phyloP scores from a whole-genome alignment of 768 basidiomycete species.

The Mrakia gelida region DNA sequence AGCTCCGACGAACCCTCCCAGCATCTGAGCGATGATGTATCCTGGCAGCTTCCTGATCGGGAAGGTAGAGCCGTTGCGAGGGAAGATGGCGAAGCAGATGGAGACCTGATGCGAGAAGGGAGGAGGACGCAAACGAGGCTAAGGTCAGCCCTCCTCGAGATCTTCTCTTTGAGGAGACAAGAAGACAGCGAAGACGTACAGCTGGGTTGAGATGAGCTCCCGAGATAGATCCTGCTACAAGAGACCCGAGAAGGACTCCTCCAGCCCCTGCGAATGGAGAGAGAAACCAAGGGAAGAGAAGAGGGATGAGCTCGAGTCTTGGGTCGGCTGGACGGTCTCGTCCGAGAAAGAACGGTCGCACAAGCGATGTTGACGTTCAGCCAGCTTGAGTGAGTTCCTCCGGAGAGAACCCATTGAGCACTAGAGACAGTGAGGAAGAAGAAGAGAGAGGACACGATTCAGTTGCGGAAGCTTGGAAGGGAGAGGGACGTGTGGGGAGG shows the following conservation, averaged over 20 bases:
- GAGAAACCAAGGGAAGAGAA: not conserved
- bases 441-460: not conserved
- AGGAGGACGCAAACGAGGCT: not conserved
- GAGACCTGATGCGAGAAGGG: constrained; percentile 14
- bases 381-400: constrained; percentile 17
- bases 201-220: constrained; percentile 33
- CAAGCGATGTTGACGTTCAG: constrained; percentile 32
- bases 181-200: not conserved
- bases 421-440: not conserved
- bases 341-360: not conserved
- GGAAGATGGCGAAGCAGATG: constrained; percentile 23
- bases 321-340: not conserved
- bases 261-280: constrained; percentile 25
- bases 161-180: too few species aligned
- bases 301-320: not conserved
- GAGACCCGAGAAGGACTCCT: constrained; percentile 25
- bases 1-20: constrained; percentile 31
- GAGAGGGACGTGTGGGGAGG: not conserved
- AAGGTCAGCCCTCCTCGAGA: not conserved
- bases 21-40: constrained; percentile 29
- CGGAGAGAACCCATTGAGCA: constrained; percentile 23
- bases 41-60: constrained; percentile 19
- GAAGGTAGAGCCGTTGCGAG: constrained; percentile 21
- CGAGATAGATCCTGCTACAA: constrained; percentile 25
- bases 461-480: not conserved